These are phyloP conservation scores for Fusarium tricinctum DNA, from an alignment of 2,329 filamentous ascomycete species.

Conservation along the genomic window DNA sequence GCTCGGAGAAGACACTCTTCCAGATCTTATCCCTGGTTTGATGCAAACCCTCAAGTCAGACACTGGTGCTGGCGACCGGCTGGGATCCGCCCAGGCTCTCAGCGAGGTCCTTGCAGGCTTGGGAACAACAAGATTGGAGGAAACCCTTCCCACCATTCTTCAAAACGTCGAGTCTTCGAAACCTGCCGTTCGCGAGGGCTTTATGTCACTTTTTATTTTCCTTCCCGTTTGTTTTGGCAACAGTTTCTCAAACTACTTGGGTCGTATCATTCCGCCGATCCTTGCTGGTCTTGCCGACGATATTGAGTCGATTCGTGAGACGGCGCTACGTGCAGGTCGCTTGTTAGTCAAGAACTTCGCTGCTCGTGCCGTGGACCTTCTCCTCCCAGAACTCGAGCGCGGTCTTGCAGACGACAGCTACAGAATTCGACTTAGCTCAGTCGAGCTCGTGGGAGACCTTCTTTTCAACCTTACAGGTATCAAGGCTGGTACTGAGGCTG, in stretches of 20 bases:
- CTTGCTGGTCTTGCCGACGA: constrained; percentile 95
- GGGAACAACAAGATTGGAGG: constrained; percentile 91
- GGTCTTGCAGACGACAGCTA: constrained; percentile 98
- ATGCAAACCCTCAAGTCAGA: constrained; percentile 99
- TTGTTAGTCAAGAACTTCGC: constrained; percentile 99
- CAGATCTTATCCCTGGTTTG: constrained; percentile 95
- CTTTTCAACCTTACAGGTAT: constrained; percentile 98
- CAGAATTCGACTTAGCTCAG: constrained; percentile 96
- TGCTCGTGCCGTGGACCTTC: constrained; percentile 90
- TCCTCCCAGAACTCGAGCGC: constrained; percentile 94
- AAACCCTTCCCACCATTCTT: constrained; percentile 94
- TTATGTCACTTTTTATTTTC: constrained; percentile 99
- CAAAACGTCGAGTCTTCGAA: constrained; percentile 96
- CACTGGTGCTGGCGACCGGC: constrained; percentile 92
- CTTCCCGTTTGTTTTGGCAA: constrained; percentile 99
- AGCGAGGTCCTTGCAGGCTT: constrained; percentile 96
- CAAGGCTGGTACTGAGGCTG: constrained; percentile 80
- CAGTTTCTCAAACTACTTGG: constrained; percentile 96
- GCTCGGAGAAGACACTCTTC: constrained; percentile 94
- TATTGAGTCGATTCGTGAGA: constrained; percentile 95
- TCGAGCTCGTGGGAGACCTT: constrained; percentile 95
- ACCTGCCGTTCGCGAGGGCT: constrained; percentile 91
- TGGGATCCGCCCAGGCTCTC: constrained; percentile 96
- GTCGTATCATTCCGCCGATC: constrained; percentile 95
- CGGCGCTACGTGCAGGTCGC: constrained; percentile 92